phyloP scores from a whole-genome alignment of 192 early-diverging fungal genomes.

The Neocallimastix lanati region DNA sequence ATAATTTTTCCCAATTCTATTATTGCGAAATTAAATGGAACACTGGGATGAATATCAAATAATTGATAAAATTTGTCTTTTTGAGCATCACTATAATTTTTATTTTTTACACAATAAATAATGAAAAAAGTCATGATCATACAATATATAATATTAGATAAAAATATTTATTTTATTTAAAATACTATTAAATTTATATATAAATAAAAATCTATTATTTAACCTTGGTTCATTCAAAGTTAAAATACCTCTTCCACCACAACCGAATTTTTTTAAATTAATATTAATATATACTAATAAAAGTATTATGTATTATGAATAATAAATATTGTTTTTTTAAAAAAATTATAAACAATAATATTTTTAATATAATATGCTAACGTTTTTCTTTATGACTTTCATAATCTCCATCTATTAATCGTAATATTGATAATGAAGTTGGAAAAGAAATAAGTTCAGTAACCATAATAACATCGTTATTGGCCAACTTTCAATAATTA shows the following conservation, averaged over 20 bases:
- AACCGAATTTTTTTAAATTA: neutral
- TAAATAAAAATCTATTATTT: too few species aligned
- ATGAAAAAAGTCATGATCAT: too few species aligned
- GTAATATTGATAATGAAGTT: neutral
- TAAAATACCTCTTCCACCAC: neutral
- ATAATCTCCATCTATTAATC: neutral
- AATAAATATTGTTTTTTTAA: too few species aligned
- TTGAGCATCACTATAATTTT: neutral
- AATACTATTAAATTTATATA: too few species aligned
- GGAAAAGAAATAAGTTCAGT: neutral
- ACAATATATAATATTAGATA: too few species aligned
- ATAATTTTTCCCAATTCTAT: neutral
- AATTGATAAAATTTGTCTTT: neutral
- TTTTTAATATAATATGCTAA: too few species aligned
- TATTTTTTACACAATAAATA: too few species aligned
- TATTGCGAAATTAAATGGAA: neutral
- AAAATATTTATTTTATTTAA: too few species aligned
- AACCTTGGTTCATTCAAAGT: neutral
- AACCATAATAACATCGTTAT: neutral
- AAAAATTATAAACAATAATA: too few species aligned
- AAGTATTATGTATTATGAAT: too few species aligned
- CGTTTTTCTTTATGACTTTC: neutral
- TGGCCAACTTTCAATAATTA: neutral
- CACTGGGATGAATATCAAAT: neutral
- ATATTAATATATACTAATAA: neutral